phyloP scores from a whole-genome alignment of 1,284 basidiomycete genomes.

The Somion occarium region DNA sequence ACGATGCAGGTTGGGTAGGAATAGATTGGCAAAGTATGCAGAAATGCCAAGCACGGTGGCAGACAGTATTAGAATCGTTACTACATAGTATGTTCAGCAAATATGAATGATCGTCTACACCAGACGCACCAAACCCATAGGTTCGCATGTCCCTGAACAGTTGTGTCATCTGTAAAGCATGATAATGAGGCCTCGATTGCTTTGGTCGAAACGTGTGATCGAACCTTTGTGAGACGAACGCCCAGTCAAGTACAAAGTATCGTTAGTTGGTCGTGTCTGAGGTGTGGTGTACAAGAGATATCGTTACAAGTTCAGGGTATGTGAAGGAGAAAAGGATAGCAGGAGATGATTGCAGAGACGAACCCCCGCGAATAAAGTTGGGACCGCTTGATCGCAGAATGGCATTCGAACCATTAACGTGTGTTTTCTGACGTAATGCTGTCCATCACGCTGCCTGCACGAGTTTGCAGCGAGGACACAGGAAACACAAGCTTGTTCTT shows the following conservation, averaged over 20 bases:
- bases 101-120: not conserved
- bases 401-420: not conserved
- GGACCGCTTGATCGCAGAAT: not conserved
- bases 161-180: conserved; percentile 23
- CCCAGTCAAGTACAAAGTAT: too few species aligned
- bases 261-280: not conserved
- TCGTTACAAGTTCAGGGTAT: not conserved
- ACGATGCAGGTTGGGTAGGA: conserved; percentile 63
- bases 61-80: conserved; percentile 52
- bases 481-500: not conserved
- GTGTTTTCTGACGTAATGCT: not conserved
- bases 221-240: too few species aligned
- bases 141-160: conserved; percentile 29
- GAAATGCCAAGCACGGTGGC: conserved; percentile 64
- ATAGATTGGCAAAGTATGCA: conserved; percentile 59
- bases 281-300: not conserved
- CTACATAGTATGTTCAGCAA: conserved; percentile 29
- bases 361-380: not conserved
- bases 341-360: not conserved
- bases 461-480: not conserved
- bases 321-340: not conserved
- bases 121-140: conserved; percentile 24
- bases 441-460: not conserved
- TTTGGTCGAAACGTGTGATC: too few species aligned
- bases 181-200: too few species aligned